A percentile compares a stretch with the other conserved stretches of the same genome.
Conservation (phyloP, 1,139 yeast species). For the Pneumocystis carinii region DNA sequence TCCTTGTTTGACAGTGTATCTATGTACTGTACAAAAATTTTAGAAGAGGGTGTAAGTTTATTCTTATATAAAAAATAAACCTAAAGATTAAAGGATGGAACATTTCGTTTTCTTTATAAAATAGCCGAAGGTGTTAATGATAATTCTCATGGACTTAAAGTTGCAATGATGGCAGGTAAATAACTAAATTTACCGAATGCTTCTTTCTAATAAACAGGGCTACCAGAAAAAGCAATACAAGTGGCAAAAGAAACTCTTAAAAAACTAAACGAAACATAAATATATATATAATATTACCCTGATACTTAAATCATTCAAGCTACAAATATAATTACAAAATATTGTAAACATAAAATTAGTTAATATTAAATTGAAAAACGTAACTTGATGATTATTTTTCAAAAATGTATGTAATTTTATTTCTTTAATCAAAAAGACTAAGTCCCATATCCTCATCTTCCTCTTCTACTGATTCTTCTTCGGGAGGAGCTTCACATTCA, state of each 20-base stretch:
- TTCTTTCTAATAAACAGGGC: background rate
- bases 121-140: slow-evolving; percentile 58
- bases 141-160: slow-evolving; percentile 70
- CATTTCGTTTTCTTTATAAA: slow-evolving; percentile 40
- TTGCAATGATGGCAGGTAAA: slow-evolving; percentile 64
- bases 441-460: slow-evolving; percentile 79
- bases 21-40: slow-evolving; percentile 40
- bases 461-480: slow-evolving; percentile 56
- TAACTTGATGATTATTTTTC: background rate
- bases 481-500: slow-evolving; percentile 46
- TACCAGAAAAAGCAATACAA: background rate
- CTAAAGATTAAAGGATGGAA: slow-evolving; percentile 2
- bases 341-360: background rate
- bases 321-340: background rate
- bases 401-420: background rate
- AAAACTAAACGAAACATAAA: background rate
- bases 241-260: background rate
- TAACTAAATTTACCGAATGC: background rate
- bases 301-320: background rate
- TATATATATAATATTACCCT: background rate
- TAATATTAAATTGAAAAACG: background rate
- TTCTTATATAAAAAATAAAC: slow-evolving; percentile 19
- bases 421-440: slow-evolving; percentile 90
- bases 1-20: slow-evolving; percentile 25
- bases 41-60: slow-evolving; percentile 19